Conservation (phyloP, 768 basidiomycete species). For the Melanogaster broomeanus region DNA sequence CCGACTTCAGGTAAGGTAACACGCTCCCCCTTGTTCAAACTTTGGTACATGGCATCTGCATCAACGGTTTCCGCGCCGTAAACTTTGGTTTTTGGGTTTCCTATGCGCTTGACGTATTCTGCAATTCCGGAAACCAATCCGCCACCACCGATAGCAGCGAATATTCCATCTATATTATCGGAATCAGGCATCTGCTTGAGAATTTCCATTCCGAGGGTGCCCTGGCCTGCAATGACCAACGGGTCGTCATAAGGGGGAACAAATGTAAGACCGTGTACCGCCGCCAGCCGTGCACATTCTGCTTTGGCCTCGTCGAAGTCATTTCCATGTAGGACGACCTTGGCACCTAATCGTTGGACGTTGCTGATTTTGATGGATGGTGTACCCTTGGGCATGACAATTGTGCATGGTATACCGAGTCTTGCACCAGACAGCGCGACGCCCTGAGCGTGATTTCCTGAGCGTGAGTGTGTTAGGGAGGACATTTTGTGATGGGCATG, state of each 20-base stretch:
- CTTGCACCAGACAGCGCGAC: constrained; percentile 93
- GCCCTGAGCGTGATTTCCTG: constrained; percentile 98
- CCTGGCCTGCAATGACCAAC: constrained; percentile 95
- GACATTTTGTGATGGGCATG: not conserved
- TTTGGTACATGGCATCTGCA: constrained; percentile 90
- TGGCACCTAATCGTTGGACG: constrained; percentile 92
- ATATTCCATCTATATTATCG: constrained; percentile 79
- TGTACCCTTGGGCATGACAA: constrained; percentile 96
- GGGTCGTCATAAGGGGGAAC: constrained; percentile 99
- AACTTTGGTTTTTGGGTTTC: constrained; percentile 77
- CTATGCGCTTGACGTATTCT: constrained; percentile 92
- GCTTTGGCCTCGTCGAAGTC: constrained; percentile 97
- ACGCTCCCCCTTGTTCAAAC: constrained; percentile 78
- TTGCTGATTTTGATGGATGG: constrained; percentile 96
- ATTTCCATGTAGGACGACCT: constrained; percentile 86
- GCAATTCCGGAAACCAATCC: constrained; percentile 89
- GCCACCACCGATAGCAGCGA: constrained; percentile 92
- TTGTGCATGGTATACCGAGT: constrained; percentile 92
- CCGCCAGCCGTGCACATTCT: constrained; percentile 87
- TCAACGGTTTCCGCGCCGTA: constrained; percentile 94
- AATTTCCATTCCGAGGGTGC: constrained; percentile 93
- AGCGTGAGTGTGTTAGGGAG: constrained; percentile 1
- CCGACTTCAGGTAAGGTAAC: constrained; percentile 88
- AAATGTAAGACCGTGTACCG: constrained; percentile 75
- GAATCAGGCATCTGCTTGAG: constrained; percentile 83